Evolutionary conservation across 345 rosid genomes (phyloP).

Genomic region (Eucalyptus cloeziana): DNA sequence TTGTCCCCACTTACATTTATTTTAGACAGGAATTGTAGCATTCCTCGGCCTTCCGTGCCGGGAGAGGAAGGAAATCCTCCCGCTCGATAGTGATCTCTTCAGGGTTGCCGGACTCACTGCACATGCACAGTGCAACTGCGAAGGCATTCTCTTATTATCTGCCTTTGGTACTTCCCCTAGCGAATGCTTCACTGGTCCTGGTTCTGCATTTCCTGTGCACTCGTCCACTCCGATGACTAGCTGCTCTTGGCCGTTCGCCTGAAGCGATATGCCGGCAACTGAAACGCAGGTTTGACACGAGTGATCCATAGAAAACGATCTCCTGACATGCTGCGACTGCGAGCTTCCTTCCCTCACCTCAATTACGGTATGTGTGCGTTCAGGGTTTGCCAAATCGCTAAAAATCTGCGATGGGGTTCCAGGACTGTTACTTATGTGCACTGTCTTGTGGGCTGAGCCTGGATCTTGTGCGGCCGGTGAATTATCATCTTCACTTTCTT

Average conservation of each 20-base stretch:
- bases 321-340: background rate
- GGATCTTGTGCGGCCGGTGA: background rate
- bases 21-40: constrained; percentile 1
- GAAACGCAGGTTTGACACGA: background rate
- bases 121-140: background rate
- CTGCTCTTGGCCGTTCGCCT: background rate
- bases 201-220: background rate
- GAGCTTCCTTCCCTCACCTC: background rate
- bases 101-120: constrained; percentile 1
- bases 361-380: background rate
- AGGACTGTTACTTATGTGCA: background rate
- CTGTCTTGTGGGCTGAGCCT: background rate
- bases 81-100: constrained; percentile 62
- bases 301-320: constrained; percentile 1
- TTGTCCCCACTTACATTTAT: background rate
- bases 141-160: constrained; percentile 8
- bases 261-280: background rate
- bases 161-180: constrained; percentile 3
- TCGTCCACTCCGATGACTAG: constrained; percentile 1
- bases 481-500: background rate
- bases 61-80: constrained; percentile 21
- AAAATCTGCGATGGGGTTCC: constrained; percentile 10
- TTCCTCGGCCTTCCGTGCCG: constrained; percentile 13
- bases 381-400: background rate
- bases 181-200: constrained; percentile 17